Conservation (phyloP, 2,329 filamentous ascomycete species). For the Ascochyta koolunga region DNA sequence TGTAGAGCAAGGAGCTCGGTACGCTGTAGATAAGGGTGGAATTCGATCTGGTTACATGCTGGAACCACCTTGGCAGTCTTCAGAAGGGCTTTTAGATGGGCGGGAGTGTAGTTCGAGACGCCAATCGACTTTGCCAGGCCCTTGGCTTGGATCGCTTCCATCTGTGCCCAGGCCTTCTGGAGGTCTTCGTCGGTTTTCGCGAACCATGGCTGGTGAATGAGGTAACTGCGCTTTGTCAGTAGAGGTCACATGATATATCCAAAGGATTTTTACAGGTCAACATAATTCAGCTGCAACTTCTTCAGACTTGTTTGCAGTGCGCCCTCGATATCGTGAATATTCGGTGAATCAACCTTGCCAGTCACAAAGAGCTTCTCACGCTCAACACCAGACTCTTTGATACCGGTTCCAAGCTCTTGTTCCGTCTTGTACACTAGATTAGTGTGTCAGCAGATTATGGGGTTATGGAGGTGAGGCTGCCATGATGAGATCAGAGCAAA, state of each 20-base stretch:
- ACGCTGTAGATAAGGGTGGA: constrained; percentile 71
- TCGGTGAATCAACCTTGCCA: constrained; percentile 60
- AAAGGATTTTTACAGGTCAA: constrained; percentile 61
- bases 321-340: constrained; percentile 60
- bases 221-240: constrained; percentile 52
- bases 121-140: constrained; percentile 67
- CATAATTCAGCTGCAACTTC: constrained; percentile 66
- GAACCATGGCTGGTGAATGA: constrained; percentile 68
- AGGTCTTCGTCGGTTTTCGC: constrained; percentile 60
- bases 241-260: background rate
- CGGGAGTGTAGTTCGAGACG: constrained; percentile 64
- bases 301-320: constrained; percentile 63
- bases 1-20: constrained; percentile 61
- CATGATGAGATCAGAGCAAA: background rate
- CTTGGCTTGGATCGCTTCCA: constrained; percentile 63
- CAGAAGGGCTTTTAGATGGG: constrained; percentile 61
- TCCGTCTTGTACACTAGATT: constrained; percentile 58
- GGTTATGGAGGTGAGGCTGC: background rate
- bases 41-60: constrained; percentile 72
- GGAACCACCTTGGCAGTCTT: constrained; percentile 62
- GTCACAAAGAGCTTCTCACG: constrained; percentile 58
- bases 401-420: constrained; percentile 55
- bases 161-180: constrained; percentile 63
- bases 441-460: background rate
- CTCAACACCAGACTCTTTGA: constrained; percentile 52